Evolutionary conservation across 345 rosid species (phyloP).

Genomic region (Boechera stricta): DNA sequence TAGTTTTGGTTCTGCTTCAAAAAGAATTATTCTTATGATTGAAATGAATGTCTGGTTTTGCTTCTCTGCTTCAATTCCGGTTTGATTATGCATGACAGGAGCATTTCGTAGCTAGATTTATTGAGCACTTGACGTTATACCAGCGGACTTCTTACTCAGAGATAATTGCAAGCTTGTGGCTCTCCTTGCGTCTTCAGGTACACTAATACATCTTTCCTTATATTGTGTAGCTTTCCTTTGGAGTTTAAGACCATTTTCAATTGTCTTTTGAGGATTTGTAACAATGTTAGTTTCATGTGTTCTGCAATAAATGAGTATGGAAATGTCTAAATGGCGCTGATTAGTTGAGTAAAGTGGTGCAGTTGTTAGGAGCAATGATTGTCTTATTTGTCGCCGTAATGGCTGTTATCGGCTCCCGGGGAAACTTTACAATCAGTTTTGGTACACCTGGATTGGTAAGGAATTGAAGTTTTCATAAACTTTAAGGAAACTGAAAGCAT

Average conservation of each 20-base stretch:
- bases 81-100: slow-evolving; percentile 51
- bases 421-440: slow-evolving; percentile 65
- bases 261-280: not conserved
- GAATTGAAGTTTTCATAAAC: slow-evolving; percentile 22
- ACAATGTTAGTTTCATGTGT: slow-evolving; percentile 4
- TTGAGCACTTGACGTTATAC: slow-evolving; percentile 63
- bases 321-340: slow-evolving; percentile 21
- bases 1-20: slow-evolving; percentile 40
- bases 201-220: not conserved
- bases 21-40: slow-evolving; percentile 12
- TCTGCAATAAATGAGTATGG: not conserved
- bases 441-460: slow-evolving; percentile 95
- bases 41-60: slow-evolving; percentile 9
- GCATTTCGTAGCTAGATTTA: slow-evolving; percentile 64
- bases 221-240: not conserved
- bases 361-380: slow-evolving; percentile 81
- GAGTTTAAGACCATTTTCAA: slow-evolving; percentile 20
- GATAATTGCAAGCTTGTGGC: slow-evolving; percentile 88
- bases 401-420: slow-evolving; percentile 77
- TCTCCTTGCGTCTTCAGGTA: slow-evolving; percentile 98
- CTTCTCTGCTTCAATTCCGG: not conserved
- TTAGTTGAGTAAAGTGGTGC: slow-evolving; percentile 34
- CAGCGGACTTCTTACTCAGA: slow-evolving; percentile 86
- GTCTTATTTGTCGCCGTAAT: slow-evolving; percentile 74
- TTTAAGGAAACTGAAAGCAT: not conserved